Evolutionary conservation across 805 yeast genomes (phyloP), one percentile per base, ranked within the genome.

Genomic region (Saccharomyces eubayanus): DNA sequence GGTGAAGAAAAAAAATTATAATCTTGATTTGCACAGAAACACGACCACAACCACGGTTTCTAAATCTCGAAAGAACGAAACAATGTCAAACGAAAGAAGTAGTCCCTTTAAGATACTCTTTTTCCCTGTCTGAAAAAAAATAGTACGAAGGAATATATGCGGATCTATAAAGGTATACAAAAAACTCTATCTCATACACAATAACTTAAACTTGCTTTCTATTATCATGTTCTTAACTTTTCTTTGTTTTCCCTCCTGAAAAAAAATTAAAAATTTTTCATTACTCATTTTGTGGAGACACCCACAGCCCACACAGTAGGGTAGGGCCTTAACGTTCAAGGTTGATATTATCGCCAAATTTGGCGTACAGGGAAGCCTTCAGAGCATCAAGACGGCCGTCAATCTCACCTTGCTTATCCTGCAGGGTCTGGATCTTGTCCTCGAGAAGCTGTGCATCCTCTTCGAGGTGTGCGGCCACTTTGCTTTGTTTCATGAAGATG

Each of bases 271-370:
- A 36, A 36, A 16, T 16, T 36, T 36, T 36, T 27, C 48, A 46
- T 46, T 46, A 27, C 30, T 46, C 30, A 46, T 46, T 46, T 27
- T 27, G 48, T 27, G 30, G 30, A 27, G 30, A 46, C 48, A 46
- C 48, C 48, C 48, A 46, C 48, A 46, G 20, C 48, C 48, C 30
- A 21, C 48, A 46, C 30, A 9, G n/a, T 14, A n/a, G 16, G 6
- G 21, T 6, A 11, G 20, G 48, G n/a, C 11, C 29, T 64, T 64
- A 77, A 59, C 83, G 76, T 67, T 92, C 99, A 49, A 92, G 73
- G 67, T 91, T 91, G 66, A 92, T 94, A 55, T 89, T 83, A 61
- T 80, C 81, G 28, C 98, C 99, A 66, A 92, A 94, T 68, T 87
- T 89, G 16, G 88, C 89, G 64, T 92, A 94, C 53, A 92, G 74